Base-by-base conservation (phyloP, 2,329 filamentous ascomycete genomes). In the Bipolaris zeicola region DNA sequence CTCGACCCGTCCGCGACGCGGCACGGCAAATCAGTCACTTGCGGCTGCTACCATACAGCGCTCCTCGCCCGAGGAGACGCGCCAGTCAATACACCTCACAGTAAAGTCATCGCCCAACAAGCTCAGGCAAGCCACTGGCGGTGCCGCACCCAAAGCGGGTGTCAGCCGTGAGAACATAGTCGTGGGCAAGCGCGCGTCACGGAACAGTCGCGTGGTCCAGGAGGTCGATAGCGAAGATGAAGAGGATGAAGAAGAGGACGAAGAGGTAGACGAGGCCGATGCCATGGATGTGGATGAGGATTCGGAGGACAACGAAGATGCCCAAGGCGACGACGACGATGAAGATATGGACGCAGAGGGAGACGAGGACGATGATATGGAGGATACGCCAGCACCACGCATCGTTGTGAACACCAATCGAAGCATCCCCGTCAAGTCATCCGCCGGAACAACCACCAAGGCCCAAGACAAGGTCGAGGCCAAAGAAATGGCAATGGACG, bases 91-190 rank as follows among this genome's bases (percentile, higher is more conserved):
- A 53, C 75, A 78, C 53, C 75, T 82, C 56, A 82, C 79, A 37
- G 80, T 82, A 61, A 82, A 82, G 59, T 79, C 80, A 13, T 78
- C 79, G 2, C 80, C 80, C 16, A 79, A 74, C 70, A 81, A 80
- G 69, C 74, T 82, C 22, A 74, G 79, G 51, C 77, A 82, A 55
- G 80, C 79, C 36, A 81, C 78, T 0, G 76, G 76, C 37, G 76
- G 73, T 26, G 65, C 64, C 7, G 50, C 61, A 11, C 58, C 67
- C 34, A 71, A 65, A 60, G 64, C 68, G 14, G 61, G 66, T 36
- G 72, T 76, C 47, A 77, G 66, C 56, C 65, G 67, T 37, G 67
- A 68, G 44, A 74, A 76, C 62, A 74, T 76, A 43, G 69, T 77
- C 45, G 63, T 62, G 6, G 75, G 75, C 51, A 74, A 76, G 66